These are phyloP conservation scores for Saitozyma podzolica DNA, from an alignment of 768 basidiomycete species.

Conservation along the genomic window DNA sequence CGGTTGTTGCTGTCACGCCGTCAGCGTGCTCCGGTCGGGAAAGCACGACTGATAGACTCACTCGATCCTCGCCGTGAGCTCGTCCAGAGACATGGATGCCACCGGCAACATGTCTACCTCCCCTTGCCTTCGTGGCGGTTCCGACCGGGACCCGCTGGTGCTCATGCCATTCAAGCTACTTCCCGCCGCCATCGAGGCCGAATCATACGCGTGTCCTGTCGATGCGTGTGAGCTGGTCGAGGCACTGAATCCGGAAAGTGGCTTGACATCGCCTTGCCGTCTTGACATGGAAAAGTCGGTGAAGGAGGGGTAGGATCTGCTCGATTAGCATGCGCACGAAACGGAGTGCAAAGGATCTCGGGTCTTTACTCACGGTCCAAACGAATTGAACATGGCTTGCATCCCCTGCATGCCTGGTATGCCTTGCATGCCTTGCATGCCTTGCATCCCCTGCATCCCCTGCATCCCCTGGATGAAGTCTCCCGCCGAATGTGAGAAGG, in stretches of 20 bases:
- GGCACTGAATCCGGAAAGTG: too few species aligned
- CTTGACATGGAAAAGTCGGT: too few species aligned
- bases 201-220: not conserved
- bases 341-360: not conserved
- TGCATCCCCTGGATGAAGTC: not conserved
- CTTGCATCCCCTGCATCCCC: not conserved
- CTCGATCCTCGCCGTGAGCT: conserved; percentile 16
- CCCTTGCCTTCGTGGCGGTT: conserved; percentile 36
- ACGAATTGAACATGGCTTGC: not conserved
- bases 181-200: not conserved
- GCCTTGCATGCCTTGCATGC: not conserved
- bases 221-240: not conserved
- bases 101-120: conserved; percentile 32
- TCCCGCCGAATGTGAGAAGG: not conserved
- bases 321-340: too few species aligned
- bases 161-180: not conserved
- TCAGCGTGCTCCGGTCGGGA: not conserved
- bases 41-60: conserved; percentile 8
- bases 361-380: conserved; percentile 8
- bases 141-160: conserved; percentile 27
- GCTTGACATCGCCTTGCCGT: too few species aligned
- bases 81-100: conserved; percentile 19
- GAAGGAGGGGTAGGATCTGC: too few species aligned
- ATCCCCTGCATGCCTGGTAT: not conserved
- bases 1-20: conserved; percentile 14